Evolutionary conservation across 2,329 filamentous ascomycete genomes (phyloP), one percentile per base, ranked within the genome.

Genomic region (Monosporascus sp.): DNA sequence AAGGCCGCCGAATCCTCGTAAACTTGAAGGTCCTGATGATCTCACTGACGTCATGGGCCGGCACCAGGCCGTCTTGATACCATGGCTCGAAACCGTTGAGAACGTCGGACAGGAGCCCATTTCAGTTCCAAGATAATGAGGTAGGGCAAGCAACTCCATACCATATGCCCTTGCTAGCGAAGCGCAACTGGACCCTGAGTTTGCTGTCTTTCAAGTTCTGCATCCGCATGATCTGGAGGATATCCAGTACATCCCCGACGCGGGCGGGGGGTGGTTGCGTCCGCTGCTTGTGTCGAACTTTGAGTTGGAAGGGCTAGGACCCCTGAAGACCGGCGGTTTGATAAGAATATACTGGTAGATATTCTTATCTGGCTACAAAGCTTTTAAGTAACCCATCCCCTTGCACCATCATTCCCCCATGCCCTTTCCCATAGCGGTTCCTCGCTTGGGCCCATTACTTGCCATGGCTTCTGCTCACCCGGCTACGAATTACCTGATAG

Each of bases 401-500:
- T 37, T 27, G 22, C n/a, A 44, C 35, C 19, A 40, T 40, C 19
- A n/a, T 5, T 48, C 37, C 31, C 41, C 41, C 24, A 20, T 47
- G 22, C 48, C 53, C 17, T 51, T 55, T n/a, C 7, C 38, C 19
- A 22, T 20, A 16, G 14, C 24, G 24, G 24, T 5, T 24, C 5
- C 4, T 24, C 24, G 5, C 24, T 24, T 9, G 5, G 3, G 41
- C 7, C 16, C 20, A 22, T 44, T 3, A 16, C 38, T n/a, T 44
- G 7, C 41, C 50, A 55, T 24, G 53, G 53, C 14, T 49, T 52
- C 51, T 55, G 53, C 41, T 19, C 14, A 6, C 31, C 53, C 37
- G 50, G 52, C 7, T 52, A 52, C 17, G 53, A 50, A 3, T 46
- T 55, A 9, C 50, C 53, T 6, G 41, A 44, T 17, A 22, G 19